Evolutionary conservation across 257 asterid species (phyloP).

Genomic region (Nyctanthes arbortristis): DNA sequence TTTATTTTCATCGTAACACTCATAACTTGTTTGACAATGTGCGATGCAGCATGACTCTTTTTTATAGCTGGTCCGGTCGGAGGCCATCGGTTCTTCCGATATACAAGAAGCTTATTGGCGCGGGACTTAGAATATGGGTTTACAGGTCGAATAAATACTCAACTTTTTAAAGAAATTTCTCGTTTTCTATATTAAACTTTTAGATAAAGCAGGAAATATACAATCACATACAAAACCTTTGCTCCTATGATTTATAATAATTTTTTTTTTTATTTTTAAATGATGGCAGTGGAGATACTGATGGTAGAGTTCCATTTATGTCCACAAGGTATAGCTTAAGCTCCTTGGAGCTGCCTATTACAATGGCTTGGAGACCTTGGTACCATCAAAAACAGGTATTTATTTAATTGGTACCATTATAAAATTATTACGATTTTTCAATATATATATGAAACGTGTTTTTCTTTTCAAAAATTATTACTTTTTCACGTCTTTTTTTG

Average conservation of each 20-base stretch:
- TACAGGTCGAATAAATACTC: no score
- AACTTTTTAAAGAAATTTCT: neutral
- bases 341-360: slow-evolving; percentile 64
- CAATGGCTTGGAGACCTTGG: slow-evolving; percentile 88
- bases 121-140: slow-evolving; percentile 79
- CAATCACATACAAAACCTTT: neutral
- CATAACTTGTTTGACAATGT: no score
- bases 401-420: neutral
- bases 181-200: neutral
- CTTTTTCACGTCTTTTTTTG: neutral
- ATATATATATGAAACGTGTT: neutral
- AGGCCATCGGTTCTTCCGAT: slow-evolving; percentile 75
- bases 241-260: neutral
- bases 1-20: neutral
- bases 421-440: no score
- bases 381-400: slow-evolving; percentile 82
- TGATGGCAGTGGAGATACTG: slow-evolving; percentile 81
- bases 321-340: slow-evolving; percentile 85
- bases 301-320: slow-evolving; percentile 85
- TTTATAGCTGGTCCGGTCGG: slow-evolving; percentile 49
- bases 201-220: no score
- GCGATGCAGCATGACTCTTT: slow-evolving; percentile 74
- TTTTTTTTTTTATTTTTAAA: no score
- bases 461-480: neutral
- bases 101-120: slow-evolving; percentile 74